Conservation (phyloP, 78 protist species). For the Emiliania huxleyi region DNA sequence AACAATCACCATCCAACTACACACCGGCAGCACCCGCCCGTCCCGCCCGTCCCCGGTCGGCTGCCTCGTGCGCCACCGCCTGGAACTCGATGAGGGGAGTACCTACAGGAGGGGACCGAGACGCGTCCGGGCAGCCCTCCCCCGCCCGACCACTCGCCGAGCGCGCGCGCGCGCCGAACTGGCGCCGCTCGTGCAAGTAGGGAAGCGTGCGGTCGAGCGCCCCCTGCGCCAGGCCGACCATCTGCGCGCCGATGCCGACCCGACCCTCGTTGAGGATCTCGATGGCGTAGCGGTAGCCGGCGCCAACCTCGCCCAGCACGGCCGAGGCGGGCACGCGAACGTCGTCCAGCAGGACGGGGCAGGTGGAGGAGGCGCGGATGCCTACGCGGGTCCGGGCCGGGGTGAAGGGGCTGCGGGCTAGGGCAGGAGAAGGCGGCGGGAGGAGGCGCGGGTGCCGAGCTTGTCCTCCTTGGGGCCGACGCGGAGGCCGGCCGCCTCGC, state of each 20-base stretch:
- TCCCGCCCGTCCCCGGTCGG: too few relatives aligned
- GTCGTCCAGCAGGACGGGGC: slow-evolving; percentile 82
- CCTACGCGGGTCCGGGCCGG: too few relatives aligned
- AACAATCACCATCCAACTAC: too few relatives aligned
- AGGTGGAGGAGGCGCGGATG: slow-evolving; percentile 64
- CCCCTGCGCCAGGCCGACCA: slow-evolving; percentile 92
- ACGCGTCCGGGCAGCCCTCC: too few relatives aligned
- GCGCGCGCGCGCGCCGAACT: too few relatives aligned
- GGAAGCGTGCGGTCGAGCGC: slow-evolving; percentile 82
- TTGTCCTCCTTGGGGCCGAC: slow-evolving; percentile 46
- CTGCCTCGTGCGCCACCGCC: background rate
- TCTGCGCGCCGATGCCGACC: slow-evolving; percentile 96
- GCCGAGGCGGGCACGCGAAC: background rate
- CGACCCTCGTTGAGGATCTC: slow-evolving; percentile 92
- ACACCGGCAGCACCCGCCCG: too few relatives aligned
- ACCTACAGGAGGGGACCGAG: too few relatives aligned
- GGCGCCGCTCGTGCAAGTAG: slow-evolving; percentile 67
- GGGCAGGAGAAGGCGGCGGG: too few relatives aligned
- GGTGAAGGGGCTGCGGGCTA: too few relatives aligned
- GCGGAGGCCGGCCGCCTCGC: slow-evolving; percentile 71
- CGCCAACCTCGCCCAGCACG: slow-evolving; percentile 79
- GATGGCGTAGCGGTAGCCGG: slow-evolving; percentile 93
- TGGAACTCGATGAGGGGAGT: slow-evolving; percentile 61
- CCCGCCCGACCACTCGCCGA: too few relatives aligned
- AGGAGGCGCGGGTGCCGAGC: background rate